phyloP scores from a whole-genome alignment of 306 rosid species.

The Trichosanthes cucumerina region DNA sequence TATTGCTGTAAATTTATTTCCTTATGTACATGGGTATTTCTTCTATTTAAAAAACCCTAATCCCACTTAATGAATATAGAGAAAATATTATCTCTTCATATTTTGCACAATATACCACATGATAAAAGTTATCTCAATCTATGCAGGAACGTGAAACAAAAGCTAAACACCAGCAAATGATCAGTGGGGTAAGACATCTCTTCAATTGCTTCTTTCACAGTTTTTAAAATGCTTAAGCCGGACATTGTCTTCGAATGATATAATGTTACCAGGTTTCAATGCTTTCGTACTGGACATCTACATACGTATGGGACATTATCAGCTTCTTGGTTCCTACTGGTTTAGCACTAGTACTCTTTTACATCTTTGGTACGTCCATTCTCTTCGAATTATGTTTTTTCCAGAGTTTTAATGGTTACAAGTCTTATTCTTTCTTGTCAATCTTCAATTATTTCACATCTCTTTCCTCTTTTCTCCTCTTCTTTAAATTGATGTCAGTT shows the following conservation, averaged over 20 bases:
- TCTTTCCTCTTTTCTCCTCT: background rate
- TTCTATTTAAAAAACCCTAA: too few species aligned
- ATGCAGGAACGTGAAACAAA: constrained; percentile 97
- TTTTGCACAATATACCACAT: too few species aligned
- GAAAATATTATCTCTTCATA: too few species aligned
- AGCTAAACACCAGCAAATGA: constrained; percentile 91
- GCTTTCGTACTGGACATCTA: constrained; percentile 82
- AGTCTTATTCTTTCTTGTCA: background rate
- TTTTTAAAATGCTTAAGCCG: background rate
- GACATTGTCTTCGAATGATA: background rate
- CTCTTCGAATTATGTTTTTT: background rate
- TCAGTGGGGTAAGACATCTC: constrained; percentile 64
- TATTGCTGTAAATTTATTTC: too few species aligned
- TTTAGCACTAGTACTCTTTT: constrained; percentile 62
- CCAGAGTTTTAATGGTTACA: background rate
- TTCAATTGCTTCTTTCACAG: constrained; percentile 8
- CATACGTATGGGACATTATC: constrained; percentile 80
- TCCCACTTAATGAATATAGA: too few species aligned
- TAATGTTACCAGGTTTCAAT: constrained; percentile 59
- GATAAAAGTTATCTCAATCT: constrained; percentile 14
- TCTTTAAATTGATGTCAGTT: background rate
- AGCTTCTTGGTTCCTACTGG: constrained; percentile 89
- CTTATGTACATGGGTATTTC: too few species aligned
- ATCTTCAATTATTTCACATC: background rate
- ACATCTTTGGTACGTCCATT: constrained; percentile 59